Evolutionary conservation across 345 rosid species (phyloP), one percentile per base, ranked within the genome.

Genomic region (Eucalyptus marginata): DNA sequence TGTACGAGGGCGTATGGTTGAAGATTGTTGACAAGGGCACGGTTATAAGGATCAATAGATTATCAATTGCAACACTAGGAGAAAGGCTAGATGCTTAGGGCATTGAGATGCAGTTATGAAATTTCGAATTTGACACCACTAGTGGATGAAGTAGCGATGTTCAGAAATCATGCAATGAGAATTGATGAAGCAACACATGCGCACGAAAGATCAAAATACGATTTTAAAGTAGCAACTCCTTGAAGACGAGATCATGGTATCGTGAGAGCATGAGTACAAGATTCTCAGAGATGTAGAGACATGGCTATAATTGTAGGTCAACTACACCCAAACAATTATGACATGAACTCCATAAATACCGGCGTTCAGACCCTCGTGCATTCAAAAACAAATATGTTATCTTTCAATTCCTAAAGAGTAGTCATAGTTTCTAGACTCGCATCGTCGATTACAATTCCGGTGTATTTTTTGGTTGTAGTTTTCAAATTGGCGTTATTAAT

Each of bases 401-500:
- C 0, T 0, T 22, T 56, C 13, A 24, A 24, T 24, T 56, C 29
- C 3, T 56, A 56, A 0, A 18, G 0, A 52, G 2, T 24, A 56
- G 62, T 56, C 0, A 24, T 56, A 56, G 6, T 56, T 56, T 24
- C 62, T 0, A 24, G 29, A 56, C 13, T 10, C 0, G 0, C 1
- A 3, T 56, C 3, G 2, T 22, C 29, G 1, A 56, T 56, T 56
- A 56, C 10, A 56, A 2, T 56, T 56, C 6, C 0, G 1, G 6
- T 2, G 62, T 10, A 2, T 56, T 56, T 24, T 10, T 56, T 56
- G 4, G 62, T 10, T 22, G 62, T 24, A 56, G 29, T 56, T 56
- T 56, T 22, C 0, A 24, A 0, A 56, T 56, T 56, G 1, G 3
- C 1, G 6, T 56, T 3, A 9, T 56, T 22, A 9, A 24, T 56